These are phyloP conservation scores for Pseudoscleropodium purum DNA, from an alignment of 225 moss, liverwort and hornwort species.

Conservation along the genomic window DNA sequence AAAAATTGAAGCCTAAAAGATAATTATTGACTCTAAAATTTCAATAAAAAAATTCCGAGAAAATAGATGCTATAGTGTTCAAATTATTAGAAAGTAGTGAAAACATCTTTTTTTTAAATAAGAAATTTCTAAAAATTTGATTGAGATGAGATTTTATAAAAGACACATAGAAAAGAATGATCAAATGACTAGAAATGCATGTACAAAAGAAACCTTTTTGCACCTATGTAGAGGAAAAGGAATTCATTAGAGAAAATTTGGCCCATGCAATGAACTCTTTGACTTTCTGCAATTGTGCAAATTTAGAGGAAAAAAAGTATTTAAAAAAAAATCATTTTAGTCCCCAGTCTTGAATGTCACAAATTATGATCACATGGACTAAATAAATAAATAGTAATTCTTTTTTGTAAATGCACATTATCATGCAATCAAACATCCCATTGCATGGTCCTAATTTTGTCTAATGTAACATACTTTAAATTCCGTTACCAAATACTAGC, in stretches of 20 bases:
- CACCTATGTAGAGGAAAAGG: not conserved
- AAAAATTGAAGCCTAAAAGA: not conserved
- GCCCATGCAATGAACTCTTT: too few relatives aligned
- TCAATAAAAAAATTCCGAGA: not conserved
- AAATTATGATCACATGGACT: too few relatives aligned
- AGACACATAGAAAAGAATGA: not conserved
- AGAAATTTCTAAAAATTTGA: too few relatives aligned
- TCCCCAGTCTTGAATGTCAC: too few relatives aligned
- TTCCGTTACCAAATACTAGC: accelerated
- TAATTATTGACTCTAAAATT: not conserved
- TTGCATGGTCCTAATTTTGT: too few relatives aligned
- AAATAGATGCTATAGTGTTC: not conserved
- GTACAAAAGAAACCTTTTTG: not conserved
- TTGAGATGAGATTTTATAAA: not conserved
- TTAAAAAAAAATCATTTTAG: too few relatives aligned
- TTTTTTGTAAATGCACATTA: too few relatives aligned
- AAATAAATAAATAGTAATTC: too few relatives aligned
- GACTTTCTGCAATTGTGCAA: too few relatives aligned
- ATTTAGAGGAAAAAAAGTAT: too few relatives aligned
- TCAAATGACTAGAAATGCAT: not conserved
- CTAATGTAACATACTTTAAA: not conserved
- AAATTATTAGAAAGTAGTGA: not conserved
- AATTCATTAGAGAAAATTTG: not conserved
- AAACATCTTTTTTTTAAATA: too few relatives aligned
- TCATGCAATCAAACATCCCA: too few relatives aligned